Base-by-base conservation (phyloP, 305 asterid species). In the Fraxinus sp. region DNA sequence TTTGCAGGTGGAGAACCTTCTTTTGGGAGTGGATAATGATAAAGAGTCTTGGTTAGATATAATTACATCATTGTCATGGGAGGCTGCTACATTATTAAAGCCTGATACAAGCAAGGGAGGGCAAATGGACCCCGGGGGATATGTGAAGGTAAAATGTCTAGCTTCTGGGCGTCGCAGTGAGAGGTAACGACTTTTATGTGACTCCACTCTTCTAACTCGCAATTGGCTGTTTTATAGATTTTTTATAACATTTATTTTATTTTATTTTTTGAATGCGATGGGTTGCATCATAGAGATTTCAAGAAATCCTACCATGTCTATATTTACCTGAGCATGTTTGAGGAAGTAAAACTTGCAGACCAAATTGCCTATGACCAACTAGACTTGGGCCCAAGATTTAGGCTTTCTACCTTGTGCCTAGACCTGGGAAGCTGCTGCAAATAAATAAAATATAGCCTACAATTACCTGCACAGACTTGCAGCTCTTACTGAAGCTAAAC, bases 41-140 rank as follows among this genome's bases (percentile, higher is more conserved):
- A 88, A 88, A 83, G 98, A 95, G 85, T 86, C 95, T 88, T 96
- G 99, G 99, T 85, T 95, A 85, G 98, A 96, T 86, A 95, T 95
- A 86, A 89, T 96, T 78, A 96, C 92, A 55, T 88, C 94, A 79
- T 86, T 96, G 84, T 95, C 98, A 36, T 96, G 99, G 99, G 98
- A 96, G 88, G 99, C 98, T 84, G 99, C 99, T 73, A 88, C 94
- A 9, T 82, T 92, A 49, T 87, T 96, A 83, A 96, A 92, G 90
- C 98, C 98, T 77, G 99, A 96, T 85, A 96, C 84, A 79, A 96
- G 98, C 89, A 90, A 91, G 79, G 92, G 99, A 75, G 98, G 97
- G 68, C 98, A 96, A 88, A 96, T 95, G 98, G 98, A 96, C 87
- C 99, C 98, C 1, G 98, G 97, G 80, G 94, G 97, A 16, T 96